Evolutionary conservation across 352 stramenopile genomes (phyloP).

Genomic region (Phytophthora vignae): DNA sequence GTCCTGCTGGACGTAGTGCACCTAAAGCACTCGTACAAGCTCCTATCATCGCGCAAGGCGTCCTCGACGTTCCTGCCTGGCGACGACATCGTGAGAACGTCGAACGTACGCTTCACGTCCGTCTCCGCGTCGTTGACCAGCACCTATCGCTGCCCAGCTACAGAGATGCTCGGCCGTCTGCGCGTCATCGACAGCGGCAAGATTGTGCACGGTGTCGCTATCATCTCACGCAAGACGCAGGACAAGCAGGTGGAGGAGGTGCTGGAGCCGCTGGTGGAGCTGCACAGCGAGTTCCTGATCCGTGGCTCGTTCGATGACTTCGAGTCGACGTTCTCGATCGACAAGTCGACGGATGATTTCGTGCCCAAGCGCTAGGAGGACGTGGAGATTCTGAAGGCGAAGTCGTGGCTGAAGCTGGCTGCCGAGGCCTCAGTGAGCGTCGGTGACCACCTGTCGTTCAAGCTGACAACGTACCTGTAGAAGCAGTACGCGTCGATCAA

Average conservation of each 20-base stretch:
- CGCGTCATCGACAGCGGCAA: conserved; percentile 84
- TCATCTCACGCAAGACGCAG: conserved; percentile 70
- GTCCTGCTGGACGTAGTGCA: conserved; percentile 88
- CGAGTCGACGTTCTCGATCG: conserved; percentile 72
- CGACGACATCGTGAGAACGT: conserved; percentile 77
- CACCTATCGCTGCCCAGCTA: too few species aligned
- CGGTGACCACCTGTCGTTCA: too few species aligned
- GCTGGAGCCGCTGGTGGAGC: conserved; percentile 73
- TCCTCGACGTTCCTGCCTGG: conserved; percentile 58
- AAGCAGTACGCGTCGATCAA: conserved; percentile 61
- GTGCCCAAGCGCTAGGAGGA: conserved; percentile 47
- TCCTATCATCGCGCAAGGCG: conserved; percentile 54
- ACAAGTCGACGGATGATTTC: conserved; percentile 53
- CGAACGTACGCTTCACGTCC: too few species aligned
- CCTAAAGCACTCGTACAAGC: conserved; percentile 86
- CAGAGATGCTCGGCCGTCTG: conserved; percentile 76
- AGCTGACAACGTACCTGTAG: conserved; percentile 56
- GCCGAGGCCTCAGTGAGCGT: too few species aligned
- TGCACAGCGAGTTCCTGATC: too few species aligned
- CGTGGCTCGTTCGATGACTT: conserved; percentile 83
- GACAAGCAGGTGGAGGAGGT: conserved; percentile 59
- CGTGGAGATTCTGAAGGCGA: conserved; percentile 69
- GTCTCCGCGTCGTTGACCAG: too few species aligned
- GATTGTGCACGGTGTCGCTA: conserved; percentile 74
- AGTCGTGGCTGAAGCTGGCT: conserved; percentile 65